Conservation (phyloP, 2,329 filamentous ascomycete genomes). For the Penicillium sp. region DNA sequence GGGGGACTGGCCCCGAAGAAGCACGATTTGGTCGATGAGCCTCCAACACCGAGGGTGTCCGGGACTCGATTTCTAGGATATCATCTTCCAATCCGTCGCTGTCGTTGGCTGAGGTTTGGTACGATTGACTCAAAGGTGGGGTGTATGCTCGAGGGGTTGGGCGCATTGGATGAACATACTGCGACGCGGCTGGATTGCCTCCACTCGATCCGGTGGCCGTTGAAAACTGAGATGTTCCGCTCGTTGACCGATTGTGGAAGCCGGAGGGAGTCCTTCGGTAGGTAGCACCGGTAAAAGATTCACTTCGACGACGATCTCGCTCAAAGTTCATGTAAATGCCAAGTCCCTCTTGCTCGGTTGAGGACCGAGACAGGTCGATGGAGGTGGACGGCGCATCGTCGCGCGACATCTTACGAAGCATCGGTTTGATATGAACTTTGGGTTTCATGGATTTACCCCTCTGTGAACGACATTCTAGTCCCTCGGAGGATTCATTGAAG, state of each 20-base stretch:
- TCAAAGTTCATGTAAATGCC: constrained; percentile 53
- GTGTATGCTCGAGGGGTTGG: constrained; percentile 60
- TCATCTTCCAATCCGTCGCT: constrained; percentile 49
- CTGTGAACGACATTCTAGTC: constrained; percentile 22
- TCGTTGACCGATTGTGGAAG: constrained; percentile 57
- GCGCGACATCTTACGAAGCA: constrained; percentile 58
- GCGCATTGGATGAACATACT: constrained; percentile 61
- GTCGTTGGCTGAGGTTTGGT: constrained; percentile 54
- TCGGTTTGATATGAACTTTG: constrained; percentile 58
- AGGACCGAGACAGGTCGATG: constrained; percentile 60
- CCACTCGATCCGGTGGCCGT: constrained; percentile 50
- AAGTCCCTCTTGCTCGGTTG: constrained; percentile 61
- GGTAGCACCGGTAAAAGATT: constrained; percentile 42
- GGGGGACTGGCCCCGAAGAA: constrained; percentile 34
- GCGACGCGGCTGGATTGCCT: constrained; percentile 51
- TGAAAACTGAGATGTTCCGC: constrained; percentile 60
- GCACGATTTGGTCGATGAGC: constrained; percentile 36
- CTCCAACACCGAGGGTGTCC: constrained; percentile 27
- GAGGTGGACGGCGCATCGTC: constrained; percentile 52
- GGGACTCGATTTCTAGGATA: constrained; percentile 50
- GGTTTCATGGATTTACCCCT: constrained; percentile 28
- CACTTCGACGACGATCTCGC: constrained; percentile 36
- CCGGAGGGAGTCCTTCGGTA: constrained; percentile 47
- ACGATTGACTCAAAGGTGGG: constrained; percentile 55
- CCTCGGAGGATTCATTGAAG: constrained; percentile 18